Evolutionary conservation across 345 rosid species (phyloP), one percentile per base, ranked within the genome.

Genomic region (Microcos paniculata): DNA sequence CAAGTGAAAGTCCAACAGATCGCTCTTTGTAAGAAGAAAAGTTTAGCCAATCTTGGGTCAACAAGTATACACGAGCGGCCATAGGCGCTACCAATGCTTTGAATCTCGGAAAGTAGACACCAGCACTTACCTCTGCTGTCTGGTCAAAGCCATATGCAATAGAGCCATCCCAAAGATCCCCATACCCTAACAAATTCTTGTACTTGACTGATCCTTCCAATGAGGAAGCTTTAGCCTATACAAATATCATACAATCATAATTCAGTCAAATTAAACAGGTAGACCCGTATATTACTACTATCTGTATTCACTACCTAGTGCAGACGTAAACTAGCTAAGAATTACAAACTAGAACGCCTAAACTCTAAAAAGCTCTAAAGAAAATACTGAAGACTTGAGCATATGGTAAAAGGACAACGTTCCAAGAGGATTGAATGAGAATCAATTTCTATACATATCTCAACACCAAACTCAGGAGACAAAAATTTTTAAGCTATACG

Each of bases 151-250:
- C 97, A 88, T 84, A 92, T 8, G 90, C 90, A 79, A 96, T 57
- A 74, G 95, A 86, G 51, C 91, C 87, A 69, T 96, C 97, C 99
- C 99, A 96, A 30, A 89, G 84, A 85, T 96, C 99, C 62, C 98
- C 98, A 84, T 85, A 87, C 12, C 99, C 99, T 80, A 92, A 87
- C 72, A 92, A 58, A 78, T 96, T 96, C 82, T 91, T 96, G 77
- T 87, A 90, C 82, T 88, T 93, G 55, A 93, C 72, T 12, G 92
- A 80, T 77, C 91, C 99, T 88, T 96, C 99, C 45, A 89, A 75
- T 15, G 95, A 87, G 24, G 94, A 92, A 80, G 96, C 90, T 74
- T 87, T 88, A 79, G 93, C 89, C 98, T 96, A 85, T 81, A 87
- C 76, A 59, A 85, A 46, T 66, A 84, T 55, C 72, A 33, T 35